Evolutionary conservation across 164 flowering plant species (phyloP).

Genomic region (Vitis amurensis): DNA sequence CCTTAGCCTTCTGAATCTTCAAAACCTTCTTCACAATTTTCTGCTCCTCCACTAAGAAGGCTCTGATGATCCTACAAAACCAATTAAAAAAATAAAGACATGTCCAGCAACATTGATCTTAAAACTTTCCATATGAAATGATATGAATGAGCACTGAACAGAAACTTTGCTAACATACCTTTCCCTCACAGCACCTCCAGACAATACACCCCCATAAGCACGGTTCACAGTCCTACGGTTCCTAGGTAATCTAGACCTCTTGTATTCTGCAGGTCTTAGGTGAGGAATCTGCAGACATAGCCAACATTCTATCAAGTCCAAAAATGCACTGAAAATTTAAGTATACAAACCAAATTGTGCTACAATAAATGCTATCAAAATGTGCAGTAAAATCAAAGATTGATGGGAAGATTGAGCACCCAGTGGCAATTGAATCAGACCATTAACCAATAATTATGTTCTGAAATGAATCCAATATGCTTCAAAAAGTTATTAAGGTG

Average conservation of each 20-base stretch:
- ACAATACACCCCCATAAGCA: constrained; percentile 44
- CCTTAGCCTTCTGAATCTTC: constrained; percentile 44
- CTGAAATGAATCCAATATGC: not conserved
- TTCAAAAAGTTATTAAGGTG: too few species aligned
- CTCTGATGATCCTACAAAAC: constrained; percentile 32
- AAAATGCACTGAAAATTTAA: not conserved
- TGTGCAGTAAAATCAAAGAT: not conserved
- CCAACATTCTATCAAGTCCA: not conserved
- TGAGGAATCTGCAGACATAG: constrained; percentile 36
- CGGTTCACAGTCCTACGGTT: constrained; percentile 45
- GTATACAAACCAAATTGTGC: not conserved
- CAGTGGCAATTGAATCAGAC: not conserved
- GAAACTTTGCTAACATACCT: constrained; percentile 17
- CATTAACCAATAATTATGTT: not conserved
- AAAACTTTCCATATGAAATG: not conserved
- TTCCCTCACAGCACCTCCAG: constrained; percentile 42
- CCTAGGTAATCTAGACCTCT: constrained; percentile 46
- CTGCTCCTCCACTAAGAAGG: constrained; percentile 42
- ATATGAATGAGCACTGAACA: not conserved
- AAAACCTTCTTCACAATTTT: constrained; percentile 48
- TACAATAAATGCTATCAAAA: too few species aligned
- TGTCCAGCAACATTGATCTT: not conserved
- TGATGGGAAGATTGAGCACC: too few species aligned
- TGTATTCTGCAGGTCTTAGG: constrained; percentile 41
- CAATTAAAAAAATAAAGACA: not conserved